Evolutionary conservation across 352 stramenopile species (phyloP).

Genomic region (Phytophthora melonis): DNA sequence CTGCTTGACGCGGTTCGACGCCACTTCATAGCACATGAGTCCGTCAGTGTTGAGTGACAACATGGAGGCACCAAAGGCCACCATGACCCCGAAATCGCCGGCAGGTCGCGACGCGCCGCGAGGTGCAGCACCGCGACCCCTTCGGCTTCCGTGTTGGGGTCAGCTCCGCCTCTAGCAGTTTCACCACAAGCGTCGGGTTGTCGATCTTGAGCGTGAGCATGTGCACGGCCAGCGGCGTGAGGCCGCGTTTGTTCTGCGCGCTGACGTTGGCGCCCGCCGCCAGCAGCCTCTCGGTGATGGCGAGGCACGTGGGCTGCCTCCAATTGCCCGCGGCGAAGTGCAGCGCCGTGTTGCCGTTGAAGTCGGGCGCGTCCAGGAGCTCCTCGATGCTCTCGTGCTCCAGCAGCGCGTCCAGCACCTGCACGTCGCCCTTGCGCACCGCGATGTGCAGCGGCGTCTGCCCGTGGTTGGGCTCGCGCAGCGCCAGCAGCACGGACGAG

Average conservation of each 20-base stretch:
- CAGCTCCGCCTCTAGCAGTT: slow-evolving; percentile 72
- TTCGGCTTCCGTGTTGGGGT: slow-evolving; percentile 72
- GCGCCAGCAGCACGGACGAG: slow-evolving; percentile 72
- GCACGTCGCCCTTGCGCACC: slow-evolving; percentile 74
- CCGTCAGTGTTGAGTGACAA: slow-evolving; percentile 69
- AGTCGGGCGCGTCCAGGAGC: slow-evolving; percentile 73
- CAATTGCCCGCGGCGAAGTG: slow-evolving; percentile 81
- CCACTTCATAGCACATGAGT: slow-evolving; percentile 86
- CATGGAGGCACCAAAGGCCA: slow-evolving; percentile 72
- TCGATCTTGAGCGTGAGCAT: slow-evolving; percentile 85
- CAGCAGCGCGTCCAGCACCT: slow-evolving; percentile 77
- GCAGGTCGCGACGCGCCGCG: slow-evolving; percentile 58
- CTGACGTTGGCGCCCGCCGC: slow-evolving; percentile 60
- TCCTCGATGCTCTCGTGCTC: slow-evolving; percentile 76
- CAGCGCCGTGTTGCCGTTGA: slow-evolving; percentile 85
- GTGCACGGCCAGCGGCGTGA: slow-evolving; percentile 77
- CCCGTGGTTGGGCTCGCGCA: slow-evolving; percentile 79
- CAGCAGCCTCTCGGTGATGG: slow-evolving; percentile 61
- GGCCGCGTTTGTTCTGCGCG: slow-evolving; percentile 66
- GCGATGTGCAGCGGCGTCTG: slow-evolving; percentile 84
- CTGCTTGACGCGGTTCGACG: slow-evolving; percentile 64
- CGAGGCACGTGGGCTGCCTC: slow-evolving; percentile 52
- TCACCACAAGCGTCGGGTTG: slow-evolving; percentile 67
- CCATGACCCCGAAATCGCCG: slow-evolving; percentile 62
- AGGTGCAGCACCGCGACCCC: slow-evolving; percentile 72